Evolutionary conservation across 805 yeast genomes (phyloP), one percentile per base, ranked within the genome.

Genomic region (Teunomyces cretensis): DNA sequence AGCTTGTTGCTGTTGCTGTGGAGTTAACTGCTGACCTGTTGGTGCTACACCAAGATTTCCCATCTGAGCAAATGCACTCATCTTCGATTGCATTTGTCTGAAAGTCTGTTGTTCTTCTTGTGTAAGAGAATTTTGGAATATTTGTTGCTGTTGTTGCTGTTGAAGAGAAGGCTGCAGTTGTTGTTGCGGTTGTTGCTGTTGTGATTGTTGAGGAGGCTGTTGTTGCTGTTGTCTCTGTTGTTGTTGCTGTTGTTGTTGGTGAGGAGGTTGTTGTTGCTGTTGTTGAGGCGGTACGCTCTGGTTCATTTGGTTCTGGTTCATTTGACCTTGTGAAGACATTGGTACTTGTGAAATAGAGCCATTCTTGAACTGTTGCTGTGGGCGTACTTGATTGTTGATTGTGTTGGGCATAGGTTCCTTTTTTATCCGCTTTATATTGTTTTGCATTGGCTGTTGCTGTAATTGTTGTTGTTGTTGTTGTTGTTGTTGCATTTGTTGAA

Each of bases 1-100:
- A 1, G 77, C 76, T 44, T 69, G 74, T 44, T 69, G 75, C 41
- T 71, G 74, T 46, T 72, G 77, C 39, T 68, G 73, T 3, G 72
- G 72, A 4, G 70, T 68, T 39, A 72, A 62, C 33, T 64, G 64
- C 19, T 67, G 61, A 19, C 74, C 59, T 45, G 66, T 71, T n/a
- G 77, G 77, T 1, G 75, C 70, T 12, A 65, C 52, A 1, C 77
- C 77, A 9, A 69, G 57, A 44, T 68, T 67, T 4, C 75, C 72
- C 75, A 72, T 71, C 44, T 61, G 60, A 2, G 68, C 70, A 39
- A 70, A 66, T 2, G 75, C 64, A 45, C 60, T 65, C 67, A 70
- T 67, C 33, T 68, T 58, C 2, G 62, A 50, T 48, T 72, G 77
- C 44, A 67, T 53, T 40, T 70, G 75, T 45, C 68, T 63, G 59